Percentiles rank a stretch among this genome's conserved stretches.
These are phyloP conservation scores for Auricularia sp. DNA, from an alignment of 768 basidiomycete genomes.

Conservation along the genomic window DNA sequence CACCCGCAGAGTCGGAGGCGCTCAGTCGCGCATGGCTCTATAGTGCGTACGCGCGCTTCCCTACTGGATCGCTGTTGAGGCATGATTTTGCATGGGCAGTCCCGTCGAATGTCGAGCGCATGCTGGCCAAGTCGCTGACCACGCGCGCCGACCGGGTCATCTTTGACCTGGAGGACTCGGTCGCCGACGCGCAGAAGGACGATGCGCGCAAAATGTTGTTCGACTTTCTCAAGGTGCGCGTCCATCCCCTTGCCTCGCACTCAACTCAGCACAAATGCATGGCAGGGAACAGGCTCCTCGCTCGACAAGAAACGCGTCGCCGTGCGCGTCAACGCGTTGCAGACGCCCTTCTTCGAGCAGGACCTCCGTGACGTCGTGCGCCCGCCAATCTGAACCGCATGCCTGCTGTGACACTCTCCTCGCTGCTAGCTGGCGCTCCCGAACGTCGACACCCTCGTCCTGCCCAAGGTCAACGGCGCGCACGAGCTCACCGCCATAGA, in stretches of 20 bases:
- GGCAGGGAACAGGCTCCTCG: conserved; percentile 8
- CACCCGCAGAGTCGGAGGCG: background rate
- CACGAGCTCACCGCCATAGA: conserved; percentile 58
- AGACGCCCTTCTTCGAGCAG: conserved; percentile 53
- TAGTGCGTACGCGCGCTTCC: background rate
- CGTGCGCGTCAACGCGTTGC: conserved; percentile 60
- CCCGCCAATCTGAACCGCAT: background rate
- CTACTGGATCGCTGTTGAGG: background rate
- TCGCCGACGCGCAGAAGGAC: conserved; percentile 50
- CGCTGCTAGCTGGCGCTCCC: conserved; percentile 33
- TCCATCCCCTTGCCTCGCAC: background rate
- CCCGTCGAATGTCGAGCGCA: conserved; percentile 67
- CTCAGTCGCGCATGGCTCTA: background rate
- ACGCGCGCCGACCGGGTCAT: conserved; percentile 64
- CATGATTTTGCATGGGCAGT: conserved; percentile 32
- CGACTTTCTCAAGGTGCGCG: conserved; percentile 45
- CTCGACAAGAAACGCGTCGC: conserved; percentile 46
- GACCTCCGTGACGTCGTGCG: conserved; percentile 33
- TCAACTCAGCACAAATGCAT: conserved; percentile 3
- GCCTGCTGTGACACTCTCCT: background rate
- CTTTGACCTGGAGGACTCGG: conserved; percentile 85
- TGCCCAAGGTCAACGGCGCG: conserved; percentile 74
- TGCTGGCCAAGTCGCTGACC: conserved; percentile 69
- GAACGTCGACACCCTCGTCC: conserved; percentile 54
- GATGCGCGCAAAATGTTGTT: conserved; percentile 46